Evolutionary conservation across 2,329 filamentous ascomycete species (phyloP).

Genomic region (Botrytis elliptica): DNA sequence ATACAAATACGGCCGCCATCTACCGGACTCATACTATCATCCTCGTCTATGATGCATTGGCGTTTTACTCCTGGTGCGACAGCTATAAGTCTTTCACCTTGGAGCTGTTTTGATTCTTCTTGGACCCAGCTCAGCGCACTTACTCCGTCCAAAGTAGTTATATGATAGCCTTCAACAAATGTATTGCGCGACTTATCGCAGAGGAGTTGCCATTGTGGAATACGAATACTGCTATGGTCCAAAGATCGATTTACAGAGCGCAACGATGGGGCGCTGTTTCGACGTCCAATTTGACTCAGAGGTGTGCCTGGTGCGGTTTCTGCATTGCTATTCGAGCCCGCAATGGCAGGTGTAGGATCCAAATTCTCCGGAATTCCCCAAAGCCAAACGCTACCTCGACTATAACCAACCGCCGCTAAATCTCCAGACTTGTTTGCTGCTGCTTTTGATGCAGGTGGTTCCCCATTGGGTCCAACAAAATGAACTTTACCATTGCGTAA

Average conservation of each 20-base stretch:
- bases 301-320: conserved; percentile 36
- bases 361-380: conserved; percentile 76
- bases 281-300: conserved; percentile 29
- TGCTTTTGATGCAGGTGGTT: conserved; percentile 64
- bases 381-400: conserved; percentile 69
- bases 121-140: conserved; percentile 72
- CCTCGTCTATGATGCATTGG: conserved; percentile 56
- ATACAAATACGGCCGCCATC: conserved; percentile 73
- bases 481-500: conserved; percentile 74
- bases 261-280: conserved; percentile 38
- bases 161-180: conserved; percentile 65
- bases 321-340: conserved; percentile 36
- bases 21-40: conserved; percentile 72
- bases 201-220: conserved; percentile 67
- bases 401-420: conserved; percentile 70
- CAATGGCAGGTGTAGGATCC: conserved; percentile 52
- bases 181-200: conserved; percentile 67
- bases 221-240: conserved; percentile 37
- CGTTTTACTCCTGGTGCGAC: conserved; percentile 68
- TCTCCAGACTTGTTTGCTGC: conserved; percentile 68
- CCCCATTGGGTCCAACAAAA: conserved; percentile 68
- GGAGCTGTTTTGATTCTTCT: conserved; percentile 48
- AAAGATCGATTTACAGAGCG: conserved; percentile 29
- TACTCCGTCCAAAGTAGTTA: conserved; percentile 64
- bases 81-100: conserved; percentile 62